Conservation (phyloP, 768 basidiomycete species). For the Trametes coccinea region DNA sequence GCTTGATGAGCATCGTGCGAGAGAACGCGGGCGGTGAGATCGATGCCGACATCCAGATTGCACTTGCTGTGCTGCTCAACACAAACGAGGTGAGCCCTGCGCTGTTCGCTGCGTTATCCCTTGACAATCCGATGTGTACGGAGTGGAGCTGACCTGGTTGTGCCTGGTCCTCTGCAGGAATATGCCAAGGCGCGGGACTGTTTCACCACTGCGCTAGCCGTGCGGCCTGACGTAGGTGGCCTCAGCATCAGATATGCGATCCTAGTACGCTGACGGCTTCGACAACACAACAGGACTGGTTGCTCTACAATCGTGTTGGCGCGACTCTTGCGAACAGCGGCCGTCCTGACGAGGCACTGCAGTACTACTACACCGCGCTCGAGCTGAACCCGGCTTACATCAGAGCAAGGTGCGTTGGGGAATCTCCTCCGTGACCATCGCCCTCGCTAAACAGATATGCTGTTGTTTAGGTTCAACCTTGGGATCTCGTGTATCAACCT, state of each 20-base stretch:
- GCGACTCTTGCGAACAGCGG: constrained; percentile 94
- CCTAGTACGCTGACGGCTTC: not conserved
- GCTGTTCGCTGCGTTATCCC: not conserved
- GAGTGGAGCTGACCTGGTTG: not conserved
- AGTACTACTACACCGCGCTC: constrained; percentile 84
- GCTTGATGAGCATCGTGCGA: constrained; percentile 80
- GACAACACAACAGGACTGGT: constrained; percentile 66
- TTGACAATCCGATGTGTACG: not conserved
- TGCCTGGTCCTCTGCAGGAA: constrained; percentile 50
- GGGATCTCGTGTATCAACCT: constrained; percentile 92
- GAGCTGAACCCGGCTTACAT: constrained; percentile 89
- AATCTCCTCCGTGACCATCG: not conserved
- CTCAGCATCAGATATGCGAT: not conserved
- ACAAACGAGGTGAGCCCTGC: constrained; percentile 68
- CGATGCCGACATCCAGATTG: constrained; percentile 95
- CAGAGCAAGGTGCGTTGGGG: constrained; percentile 67
- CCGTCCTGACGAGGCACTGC: constrained; percentile 73
- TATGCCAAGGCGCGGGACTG: constrained; percentile 93
- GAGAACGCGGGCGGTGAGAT: constrained; percentile 57
- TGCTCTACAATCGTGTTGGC: constrained; percentile 90
- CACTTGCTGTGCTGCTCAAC: constrained; percentile 90
- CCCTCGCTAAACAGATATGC: not conserved
- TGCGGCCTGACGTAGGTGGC: constrained; percentile 73
- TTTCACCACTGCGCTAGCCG: constrained; percentile 83
- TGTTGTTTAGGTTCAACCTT: constrained; percentile 72